Base-by-base conservation (phyloP, 352 stramenopile genomes). In the Plasmopara muralis region DNA sequence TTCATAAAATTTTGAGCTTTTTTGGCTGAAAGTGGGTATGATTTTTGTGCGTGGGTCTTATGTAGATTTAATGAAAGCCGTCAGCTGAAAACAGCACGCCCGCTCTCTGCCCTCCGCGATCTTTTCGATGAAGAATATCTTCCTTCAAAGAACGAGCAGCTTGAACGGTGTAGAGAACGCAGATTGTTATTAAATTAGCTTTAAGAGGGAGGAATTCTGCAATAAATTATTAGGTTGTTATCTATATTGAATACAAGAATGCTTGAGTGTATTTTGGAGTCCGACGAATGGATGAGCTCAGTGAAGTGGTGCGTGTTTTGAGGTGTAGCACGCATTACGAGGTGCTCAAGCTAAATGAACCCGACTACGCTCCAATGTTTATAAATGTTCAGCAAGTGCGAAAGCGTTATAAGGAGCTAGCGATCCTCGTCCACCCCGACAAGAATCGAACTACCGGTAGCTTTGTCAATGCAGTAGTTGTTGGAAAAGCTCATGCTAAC, bases 41-140 rank as follows among this genome's bases (percentile, higher is more conserved):
- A 25, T 25, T 25, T 25, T 3, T 25, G 1, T 25, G 20, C 20
- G 20, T 25, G 20, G 20, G 20, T 25, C 20, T 3, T 25, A 25
- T 25, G 20, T 25, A 25, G 20, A 25, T 25, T 25, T 25, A 25
- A 25, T 25, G 20, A 25, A 25, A 25, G 20, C 3, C 20, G 20
- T 25, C 20, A 25, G 20, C 20, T 25, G 20, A 25, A 25, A 25
- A 25, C 20, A 25, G 20, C 20, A 25, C 20, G 20, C 20, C 20
- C 20, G 20, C 20, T 25, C 20, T 25, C 20, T 3, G 20, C 20
- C 20, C 1, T 25, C 20, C 20, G 20, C 79, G 66, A 85, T 13
- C 58, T 85, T 31, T 76, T 88, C 25, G 72, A 89, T 47, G 77
- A 87, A 31, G 62, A 53, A 13, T 83, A 82, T 49, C 47, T 89